phyloP scores from a whole-genome alignment of 805 yeast genomes.

The Cyberlindnera mycetangii region DNA sequence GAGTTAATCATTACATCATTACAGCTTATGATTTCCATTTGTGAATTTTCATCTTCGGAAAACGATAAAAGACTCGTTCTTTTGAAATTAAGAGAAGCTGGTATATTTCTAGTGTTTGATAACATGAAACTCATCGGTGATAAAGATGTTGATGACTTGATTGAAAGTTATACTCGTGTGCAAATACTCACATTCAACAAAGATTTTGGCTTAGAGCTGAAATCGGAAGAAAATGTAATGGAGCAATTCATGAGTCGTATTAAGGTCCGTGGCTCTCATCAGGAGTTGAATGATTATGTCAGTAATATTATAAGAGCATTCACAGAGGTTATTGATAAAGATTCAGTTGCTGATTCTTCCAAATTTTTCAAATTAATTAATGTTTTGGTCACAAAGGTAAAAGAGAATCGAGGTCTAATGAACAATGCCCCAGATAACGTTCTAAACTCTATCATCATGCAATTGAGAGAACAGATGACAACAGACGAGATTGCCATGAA shows the following conservation, averaged over 20 bases:
- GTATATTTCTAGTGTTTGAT: conserved; percentile 31
- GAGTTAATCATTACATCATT: conserved; percentile 22
- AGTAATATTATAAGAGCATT: conserved; percentile 55
- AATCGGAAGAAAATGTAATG: conserved; percentile 15
- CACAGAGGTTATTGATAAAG: conserved; percentile 45
- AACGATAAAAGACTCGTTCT: conserved; percentile 27
- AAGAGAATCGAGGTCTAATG: conserved; percentile 33
- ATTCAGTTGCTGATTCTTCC: conserved; percentile 40
- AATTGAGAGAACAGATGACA: conserved; percentile 57
- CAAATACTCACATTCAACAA: conserved; percentile 15
- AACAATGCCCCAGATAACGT: conserved; percentile 46
- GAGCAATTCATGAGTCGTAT: conserved; percentile 16
- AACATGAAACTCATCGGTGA: conserved; percentile 40
- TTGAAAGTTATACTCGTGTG: conserved; percentile 20
- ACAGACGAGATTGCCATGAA: conserved; percentile 75
- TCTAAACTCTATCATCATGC: conserved; percentile 63
- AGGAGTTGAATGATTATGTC: conserved; percentile 61
- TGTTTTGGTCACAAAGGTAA: conserved; percentile 36
- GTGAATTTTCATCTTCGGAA: conserved; percentile 25
- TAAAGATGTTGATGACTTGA: conserved; percentile 30
- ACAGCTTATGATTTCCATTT: conserved; percentile 22
- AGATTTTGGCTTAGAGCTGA: conserved; percentile 28
- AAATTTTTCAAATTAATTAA: conserved; percentile 53
- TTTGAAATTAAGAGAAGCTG: conserved; percentile 37
- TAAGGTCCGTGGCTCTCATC: conserved; percentile 36